phyloP scores from a whole-genome alignment of 1,284 basidiomycete species.

The Trichosporon sp. region DNA sequence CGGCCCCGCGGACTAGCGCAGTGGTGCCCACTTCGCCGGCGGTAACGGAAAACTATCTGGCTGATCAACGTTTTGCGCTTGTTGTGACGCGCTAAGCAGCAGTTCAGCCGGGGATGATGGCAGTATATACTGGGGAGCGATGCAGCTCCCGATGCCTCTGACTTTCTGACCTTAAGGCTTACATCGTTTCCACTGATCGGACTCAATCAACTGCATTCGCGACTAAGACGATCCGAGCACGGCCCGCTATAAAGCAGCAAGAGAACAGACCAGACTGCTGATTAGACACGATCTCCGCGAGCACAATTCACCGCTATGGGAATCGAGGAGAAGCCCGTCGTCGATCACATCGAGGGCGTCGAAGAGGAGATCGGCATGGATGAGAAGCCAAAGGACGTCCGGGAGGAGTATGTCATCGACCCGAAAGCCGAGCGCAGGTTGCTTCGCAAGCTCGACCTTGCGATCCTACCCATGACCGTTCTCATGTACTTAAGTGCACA shows the following conservation, averaged over 20 bases:
- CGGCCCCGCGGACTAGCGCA: neutral
- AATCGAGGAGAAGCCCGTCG: neutral
- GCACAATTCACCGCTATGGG: neutral
- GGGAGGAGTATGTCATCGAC: slow-evolving; percentile 5
- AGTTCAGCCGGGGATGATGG: too few relatives aligned
- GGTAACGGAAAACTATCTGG: neutral
- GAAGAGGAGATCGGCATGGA: neutral
- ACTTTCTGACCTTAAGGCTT: too few relatives aligned
- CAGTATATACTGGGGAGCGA: too few relatives aligned
- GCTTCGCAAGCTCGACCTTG: slow-evolving; percentile 25
- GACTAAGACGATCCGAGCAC: too few relatives aligned
- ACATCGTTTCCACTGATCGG: too few relatives aligned
- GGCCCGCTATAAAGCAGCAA: too few relatives aligned
- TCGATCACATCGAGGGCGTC: neutral
- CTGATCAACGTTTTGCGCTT: too few relatives aligned
- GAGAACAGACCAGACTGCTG: neutral
- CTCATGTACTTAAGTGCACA: slow-evolving; percentile 13
- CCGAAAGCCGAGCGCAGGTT: slow-evolving; percentile 18
- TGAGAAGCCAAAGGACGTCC: neutral
- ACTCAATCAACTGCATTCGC: too few relatives aligned
- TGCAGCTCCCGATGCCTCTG: too few relatives aligned
- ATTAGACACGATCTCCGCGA: neutral
- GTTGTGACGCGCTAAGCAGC: too few relatives aligned
- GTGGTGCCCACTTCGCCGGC: neutral
- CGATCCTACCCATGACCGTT: slow-evolving; percentile 19